These are phyloP conservation scores for Vigna angularis DNA, from an alignment of 306 rosid genomes.

Conservation along the genomic window DNA sequence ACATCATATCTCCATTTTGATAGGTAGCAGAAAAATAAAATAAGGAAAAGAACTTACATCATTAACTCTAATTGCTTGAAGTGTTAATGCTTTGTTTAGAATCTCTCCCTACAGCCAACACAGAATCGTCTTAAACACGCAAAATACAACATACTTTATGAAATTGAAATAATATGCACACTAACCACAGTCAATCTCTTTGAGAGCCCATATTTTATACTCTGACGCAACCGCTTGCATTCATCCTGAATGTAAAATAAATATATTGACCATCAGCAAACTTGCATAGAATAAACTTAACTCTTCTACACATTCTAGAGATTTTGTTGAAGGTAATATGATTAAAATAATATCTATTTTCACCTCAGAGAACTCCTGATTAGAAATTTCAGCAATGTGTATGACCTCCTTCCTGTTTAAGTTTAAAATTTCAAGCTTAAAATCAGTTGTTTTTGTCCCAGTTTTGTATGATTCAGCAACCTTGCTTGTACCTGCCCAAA, in stretches of 20 bases:
- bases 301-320: slow-evolving; percentile 16
- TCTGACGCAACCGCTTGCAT: slow-evolving; percentile 78
- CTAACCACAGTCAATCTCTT: slow-evolving; percentile 87
- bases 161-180: slow-evolving; percentile 45
- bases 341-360: slow-evolving; percentile 32
- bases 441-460: slow-evolving; percentile 69
- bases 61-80: slow-evolving; percentile 77
- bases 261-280: slow-evolving; percentile 45
- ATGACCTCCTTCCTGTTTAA: slow-evolving; percentile 81
- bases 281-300: slow-evolving; percentile 16
- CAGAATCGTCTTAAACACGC: slow-evolving; percentile 41
- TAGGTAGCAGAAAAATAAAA: slow-evolving; percentile 10
- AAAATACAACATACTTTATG: slow-evolving; percentile 33
- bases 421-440: slow-evolving; percentile 84
- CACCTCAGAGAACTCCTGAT: slow-evolving; percentile 92
- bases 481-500: slow-evolving; percentile 81
- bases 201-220: slow-evolving; percentile 80
- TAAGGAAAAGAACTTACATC: slow-evolving; percentile 63
- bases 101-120: slow-evolving; percentile 77
- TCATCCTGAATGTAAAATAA: slow-evolving; percentile 70
- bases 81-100: slow-evolving; percentile 70
- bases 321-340: slow-evolving; percentile 15
- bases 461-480: slow-evolving; percentile 71
- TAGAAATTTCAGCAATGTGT: slow-evolving; percentile 76
- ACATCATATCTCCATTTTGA: slow-evolving; percentile 23